Percentiles rank a stretch among this genome's conserved stretches.
Evolutionary conservation across 2,329 filamentous ascomycete species (phyloP).

Genomic region (Exophiala dermatitidis): DNA sequence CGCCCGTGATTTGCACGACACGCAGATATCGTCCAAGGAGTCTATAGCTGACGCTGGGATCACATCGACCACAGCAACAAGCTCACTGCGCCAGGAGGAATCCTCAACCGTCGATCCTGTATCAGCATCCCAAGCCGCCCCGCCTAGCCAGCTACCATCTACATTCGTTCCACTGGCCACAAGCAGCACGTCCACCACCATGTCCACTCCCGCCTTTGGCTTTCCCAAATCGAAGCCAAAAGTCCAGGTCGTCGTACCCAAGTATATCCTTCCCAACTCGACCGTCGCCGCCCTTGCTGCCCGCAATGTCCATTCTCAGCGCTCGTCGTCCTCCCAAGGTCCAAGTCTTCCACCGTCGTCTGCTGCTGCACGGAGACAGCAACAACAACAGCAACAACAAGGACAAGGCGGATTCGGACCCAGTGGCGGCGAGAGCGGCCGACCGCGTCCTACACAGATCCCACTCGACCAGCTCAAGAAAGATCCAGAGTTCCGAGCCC

Average conservation of each 20-base stretch:
- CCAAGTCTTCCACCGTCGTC: background rate
- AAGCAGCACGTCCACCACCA: too few relatives aligned
- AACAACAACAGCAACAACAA: background rate
- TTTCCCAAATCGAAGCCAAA: too few relatives aligned
- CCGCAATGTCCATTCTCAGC: background rate
- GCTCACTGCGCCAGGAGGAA: too few relatives aligned
- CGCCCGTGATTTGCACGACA: too few relatives aligned
- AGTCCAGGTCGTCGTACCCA: background rate
- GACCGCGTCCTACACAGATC: constrained; percentile 16
- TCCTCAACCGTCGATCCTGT: too few relatives aligned
- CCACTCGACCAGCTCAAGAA: constrained; percentile 17
- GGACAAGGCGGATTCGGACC: background rate
- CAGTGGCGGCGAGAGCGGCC: background rate
- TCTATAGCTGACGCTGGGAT: too few relatives aligned
- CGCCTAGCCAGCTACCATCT: too few relatives aligned
- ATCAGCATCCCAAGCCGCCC: too few relatives aligned
- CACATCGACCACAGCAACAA: too few relatives aligned
- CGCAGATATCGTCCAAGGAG: too few relatives aligned
- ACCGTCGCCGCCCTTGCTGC: constrained; percentile 7
- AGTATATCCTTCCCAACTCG: constrained; percentile 1
- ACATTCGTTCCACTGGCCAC: too few relatives aligned
- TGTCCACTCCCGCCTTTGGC: too few relatives aligned
- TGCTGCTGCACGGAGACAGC: background rate
- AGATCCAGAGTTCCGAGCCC: constrained; percentile 14
- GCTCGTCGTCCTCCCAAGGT: background rate